Evolutionary conservation across 2,329 filamentous ascomycete species (phyloP), one percentile per base, ranked within the genome.

Genomic region (Pestalotiopsis sp.): DNA sequence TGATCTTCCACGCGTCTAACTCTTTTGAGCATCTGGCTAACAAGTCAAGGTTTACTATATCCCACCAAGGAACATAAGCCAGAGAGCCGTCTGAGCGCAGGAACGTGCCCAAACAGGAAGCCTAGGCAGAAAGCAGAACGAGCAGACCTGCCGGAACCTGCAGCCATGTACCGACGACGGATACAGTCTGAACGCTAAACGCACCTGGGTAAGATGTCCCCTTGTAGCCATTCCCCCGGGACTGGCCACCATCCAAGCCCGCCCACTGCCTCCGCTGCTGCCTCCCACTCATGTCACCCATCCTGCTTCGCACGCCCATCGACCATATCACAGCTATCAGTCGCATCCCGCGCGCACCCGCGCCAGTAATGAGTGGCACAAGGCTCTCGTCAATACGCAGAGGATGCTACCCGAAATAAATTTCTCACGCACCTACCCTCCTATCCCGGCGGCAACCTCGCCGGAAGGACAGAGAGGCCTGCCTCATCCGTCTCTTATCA

Each of bases 401-500:
- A 49, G n/a, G 9, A 64, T 23, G 39, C 11, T 45, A 23, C 38
- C 61, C 41, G 17, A 64, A 49, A 45, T 64, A 52, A 41, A 20
- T 64, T 39, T 49, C 57, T 59, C 61, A 27, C 61, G 13, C 61
- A 64, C 61, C 14, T 39, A 27, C 38, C 31, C 27, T 27, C 20
- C 59, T 36, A n/a, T 38, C 59, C 31, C 17, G 17, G 41, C 20
- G n/a, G 38, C n/a, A 45, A 39, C 39, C 61, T 39, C 25, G 39
- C 61, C 17, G 45, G 45, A 64, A 38, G 36, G 27, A 14, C 38
- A 36, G 27, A 41, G 36, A 64, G 61, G 61, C 61, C 39, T 64
- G 25, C 59, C 36, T 64, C 20, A 59, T 27, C 57, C 17, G n/a
- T 39, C 20, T 61, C 66, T 67, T 62, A 67, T 67, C 66, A 63